These are phyloP conservation scores for Diutina ranongensis DNA, from an alignment of 1,139 yeast genomes.

Conservation along the genomic window DNA sequence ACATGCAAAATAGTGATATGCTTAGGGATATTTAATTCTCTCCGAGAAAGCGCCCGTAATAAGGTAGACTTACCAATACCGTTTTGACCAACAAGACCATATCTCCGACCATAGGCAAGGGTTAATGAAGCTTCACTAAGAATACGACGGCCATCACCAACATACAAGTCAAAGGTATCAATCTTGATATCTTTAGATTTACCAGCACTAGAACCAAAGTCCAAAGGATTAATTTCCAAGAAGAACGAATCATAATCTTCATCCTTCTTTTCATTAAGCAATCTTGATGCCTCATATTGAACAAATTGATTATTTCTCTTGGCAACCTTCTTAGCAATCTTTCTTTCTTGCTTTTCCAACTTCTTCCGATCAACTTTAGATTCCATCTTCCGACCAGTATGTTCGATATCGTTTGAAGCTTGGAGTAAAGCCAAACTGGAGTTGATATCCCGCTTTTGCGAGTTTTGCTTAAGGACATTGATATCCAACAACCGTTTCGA, in stretches of 20 bases:
- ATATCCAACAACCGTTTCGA: constrained; percentile 71
- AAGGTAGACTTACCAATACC: constrained; percentile 99
- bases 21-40: constrained; percentile 89
- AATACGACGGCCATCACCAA: constrained; percentile 91
- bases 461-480: constrained; percentile 44
- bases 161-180: constrained; percentile 86
- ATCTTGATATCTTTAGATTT: constrained; percentile 90
- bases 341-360: constrained; percentile 92
- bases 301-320: constrained; percentile 84
- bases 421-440: constrained; percentile 62
- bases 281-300: constrained; percentile 84
- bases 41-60: constrained; percentile 77
- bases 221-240: constrained; percentile 89
- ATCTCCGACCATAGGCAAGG: constrained; percentile 84
- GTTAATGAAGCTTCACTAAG: constrained; percentile 81
- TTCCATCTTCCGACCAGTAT: constrained; percentile 84
- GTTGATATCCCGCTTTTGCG: constrained; percentile 61
- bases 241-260: constrained; percentile 90
- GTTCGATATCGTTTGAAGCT: constrained; percentile 77
- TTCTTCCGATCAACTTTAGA: constrained; percentile 93
- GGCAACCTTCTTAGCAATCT: constrained; percentile 93
- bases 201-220: constrained; percentile 83
- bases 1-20: constrained; percentile 94
- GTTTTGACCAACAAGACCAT: constrained; percentile 96
- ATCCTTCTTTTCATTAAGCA: constrained; percentile 49